Base-by-base conservation (phyloP, 495 filamentous ascomycete genomes). In the Cercophora samala region DNA sequence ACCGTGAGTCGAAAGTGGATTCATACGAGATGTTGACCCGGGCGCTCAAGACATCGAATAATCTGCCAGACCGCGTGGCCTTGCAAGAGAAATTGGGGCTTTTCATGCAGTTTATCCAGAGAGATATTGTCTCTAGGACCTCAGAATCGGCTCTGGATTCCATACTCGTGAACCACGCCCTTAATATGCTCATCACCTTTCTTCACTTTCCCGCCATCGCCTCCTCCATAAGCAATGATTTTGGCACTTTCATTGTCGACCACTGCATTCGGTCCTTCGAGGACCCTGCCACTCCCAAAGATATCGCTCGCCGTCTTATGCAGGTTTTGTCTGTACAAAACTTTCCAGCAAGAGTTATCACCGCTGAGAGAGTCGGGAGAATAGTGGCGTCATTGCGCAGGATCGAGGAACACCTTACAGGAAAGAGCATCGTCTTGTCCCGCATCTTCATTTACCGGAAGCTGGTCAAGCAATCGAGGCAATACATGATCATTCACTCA, bases 11-110 rank as follows among this genome's bases (percentile, higher is more conserved):
- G 13, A 87, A 89, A 69, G 72, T 94, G n/a, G 95, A 99, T 77
- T 89, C 92, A 19, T 97, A 99, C 73, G 85, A 88, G 72, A 88
- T 89, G 67, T 82, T 99, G 59, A 86, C 89, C 21, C 85, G 86
- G n/a, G 86, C 88, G 15, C 76, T 96, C 64, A 88, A 90, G 68
- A 87, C 89, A 8, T 95, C 93, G 61, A 90, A 93, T 62, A 88
- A 89, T 52, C 74, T 92, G 15, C 90, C 90, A 1, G 86, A 92
- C 46, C 80, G 86, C 24, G 85, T 89, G 52, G 87, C 89, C 18
- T 81, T 97, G 72, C 81, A 83, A 55, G 85, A 85, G n/a, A 93
- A 94, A 73, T 86, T 97, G 73, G 83, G 83, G 17, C 75, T 90
- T 15, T 82, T 98, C 25, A 86, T 86, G 62, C 86, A 89, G 58